Percentiles rank a stretch among this genome's conserved stretches.
Evolutionary conservation across 2,329 filamentous ascomycete genomes (phyloP).

Genomic region (Alternaria consortialis): DNA sequence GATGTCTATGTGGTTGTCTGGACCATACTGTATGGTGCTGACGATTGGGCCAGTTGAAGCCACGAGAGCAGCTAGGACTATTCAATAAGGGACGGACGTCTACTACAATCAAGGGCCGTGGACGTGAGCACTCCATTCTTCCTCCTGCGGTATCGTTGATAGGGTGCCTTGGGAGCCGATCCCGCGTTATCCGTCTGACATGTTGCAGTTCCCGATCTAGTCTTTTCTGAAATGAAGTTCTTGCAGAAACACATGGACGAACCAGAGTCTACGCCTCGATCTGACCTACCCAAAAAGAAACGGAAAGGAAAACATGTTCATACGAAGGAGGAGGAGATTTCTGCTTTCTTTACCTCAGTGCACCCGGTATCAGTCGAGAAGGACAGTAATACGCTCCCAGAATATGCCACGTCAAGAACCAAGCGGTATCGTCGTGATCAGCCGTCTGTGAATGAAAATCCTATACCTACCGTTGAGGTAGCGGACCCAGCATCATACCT

Average conservation of each 20-base stretch:
- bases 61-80: constrained; percentile 53
- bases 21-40: constrained; percentile 25
- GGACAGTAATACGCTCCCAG: constrained; percentile 27
- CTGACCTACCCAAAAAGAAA: constrained; percentile 39
- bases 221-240: constrained; percentile 62
- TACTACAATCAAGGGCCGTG: constrained; percentile 54
- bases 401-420: constrained; percentile 2
- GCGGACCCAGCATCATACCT: constrained; percentile 48
- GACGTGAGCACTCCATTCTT: constrained; percentile 46
- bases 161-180: background rate
- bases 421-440: constrained; percentile 19
- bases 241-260: constrained; percentile 50
- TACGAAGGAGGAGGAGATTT: constrained; percentile 54
- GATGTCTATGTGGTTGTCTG: constrained; percentile 18
- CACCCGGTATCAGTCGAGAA: constrained; percentile 37
- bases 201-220: constrained; percentile 59
- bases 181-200: constrained; percentile 28
- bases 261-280: constrained; percentile 34
- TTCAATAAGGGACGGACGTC: constrained; percentile 61
- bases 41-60: constrained; percentile 54
- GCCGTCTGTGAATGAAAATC: constrained; percentile 25
- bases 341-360: constrained; percentile 55
- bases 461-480: constrained; percentile 43
- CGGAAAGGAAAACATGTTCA: constrained; percentile 43
- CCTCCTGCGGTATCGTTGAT: constrained; percentile 12